phyloP scores from a whole-genome alignment of 768 basidiomycete genomes.

The Crucibulum laeve region DNA sequence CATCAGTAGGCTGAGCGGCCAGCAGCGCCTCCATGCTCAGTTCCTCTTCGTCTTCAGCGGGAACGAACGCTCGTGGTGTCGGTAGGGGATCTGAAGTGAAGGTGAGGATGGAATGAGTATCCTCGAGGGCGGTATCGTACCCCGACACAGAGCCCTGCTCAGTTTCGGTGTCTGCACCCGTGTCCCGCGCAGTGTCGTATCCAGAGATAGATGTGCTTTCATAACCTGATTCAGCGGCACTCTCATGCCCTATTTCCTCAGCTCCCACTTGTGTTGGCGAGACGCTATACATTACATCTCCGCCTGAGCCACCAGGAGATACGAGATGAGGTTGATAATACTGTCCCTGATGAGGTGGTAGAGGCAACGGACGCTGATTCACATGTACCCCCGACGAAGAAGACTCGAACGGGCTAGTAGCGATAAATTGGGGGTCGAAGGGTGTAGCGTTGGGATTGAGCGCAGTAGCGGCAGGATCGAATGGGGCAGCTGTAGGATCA shows the following conservation, averaged over 20 bases:
- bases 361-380: conserved; percentile 13
- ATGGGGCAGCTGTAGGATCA: neutral
- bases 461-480: neutral
- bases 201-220: neutral
- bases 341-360: conserved; percentile 12
- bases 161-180: neutral
- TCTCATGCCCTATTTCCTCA: no score
- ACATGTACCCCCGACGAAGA: neutral
- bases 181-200: neutral
- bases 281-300: no score
- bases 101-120: no score
- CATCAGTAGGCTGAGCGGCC: neutral
- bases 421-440: neutral
- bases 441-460: neutral
- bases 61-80: neutral
- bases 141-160: no score
- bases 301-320: neutral
- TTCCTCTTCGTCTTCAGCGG: conserved; percentile 9
- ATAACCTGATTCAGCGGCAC: no score
- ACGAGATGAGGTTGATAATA: neutral
- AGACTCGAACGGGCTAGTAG: neutral
- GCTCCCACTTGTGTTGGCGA: no score
- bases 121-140: neutral
- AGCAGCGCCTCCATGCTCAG: conserved; percentile 16
- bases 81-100: neutral